A percentile compares a stretch with the other conserved stretches of the same genome.
Evolutionary conservation across 23 red algal genomes (phyloP).

Genomic region (Gracilaria domingensis): DNA sequence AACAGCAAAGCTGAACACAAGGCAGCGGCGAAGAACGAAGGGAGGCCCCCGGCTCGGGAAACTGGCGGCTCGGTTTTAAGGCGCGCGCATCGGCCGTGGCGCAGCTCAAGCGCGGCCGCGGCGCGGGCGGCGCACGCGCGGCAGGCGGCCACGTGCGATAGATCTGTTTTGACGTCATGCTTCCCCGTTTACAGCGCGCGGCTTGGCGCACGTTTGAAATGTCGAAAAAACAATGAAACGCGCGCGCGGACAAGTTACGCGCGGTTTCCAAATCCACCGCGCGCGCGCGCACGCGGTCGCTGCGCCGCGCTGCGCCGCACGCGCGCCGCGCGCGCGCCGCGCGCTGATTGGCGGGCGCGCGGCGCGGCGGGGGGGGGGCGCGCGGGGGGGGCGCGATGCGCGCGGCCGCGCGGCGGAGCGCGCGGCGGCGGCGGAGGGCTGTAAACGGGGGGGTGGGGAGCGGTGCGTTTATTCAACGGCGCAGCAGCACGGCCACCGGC

Average conservation of each 20-base stretch:
- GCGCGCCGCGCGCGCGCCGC: background rate
- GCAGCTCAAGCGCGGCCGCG: background rate
- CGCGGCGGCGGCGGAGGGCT: no score
- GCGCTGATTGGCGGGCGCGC: background rate
- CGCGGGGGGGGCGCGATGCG: background rate
- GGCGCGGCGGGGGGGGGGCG: background rate
- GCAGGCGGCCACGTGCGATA: background rate
- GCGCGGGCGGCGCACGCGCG: background rate
- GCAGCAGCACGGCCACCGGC: background rate
- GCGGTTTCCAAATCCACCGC: background rate
- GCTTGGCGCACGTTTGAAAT: background rate
- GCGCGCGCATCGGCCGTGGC: no score
- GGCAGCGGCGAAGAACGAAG: no score
- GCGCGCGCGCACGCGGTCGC: background rate
- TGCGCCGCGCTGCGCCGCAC: background rate
- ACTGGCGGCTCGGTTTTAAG: background rate
- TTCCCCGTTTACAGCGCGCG: background rate
- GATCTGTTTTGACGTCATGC: background rate
- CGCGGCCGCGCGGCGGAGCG: no score
- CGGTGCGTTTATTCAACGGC: background rate
- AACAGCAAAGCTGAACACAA: no score
- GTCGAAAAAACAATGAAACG: background rate
- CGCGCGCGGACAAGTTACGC: background rate
- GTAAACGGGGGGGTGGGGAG: background rate
- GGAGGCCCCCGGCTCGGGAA: no score